phyloP scores from a whole-genome alignment of 1,139 yeast species.

The Taphrina flavorubra region DNA sequence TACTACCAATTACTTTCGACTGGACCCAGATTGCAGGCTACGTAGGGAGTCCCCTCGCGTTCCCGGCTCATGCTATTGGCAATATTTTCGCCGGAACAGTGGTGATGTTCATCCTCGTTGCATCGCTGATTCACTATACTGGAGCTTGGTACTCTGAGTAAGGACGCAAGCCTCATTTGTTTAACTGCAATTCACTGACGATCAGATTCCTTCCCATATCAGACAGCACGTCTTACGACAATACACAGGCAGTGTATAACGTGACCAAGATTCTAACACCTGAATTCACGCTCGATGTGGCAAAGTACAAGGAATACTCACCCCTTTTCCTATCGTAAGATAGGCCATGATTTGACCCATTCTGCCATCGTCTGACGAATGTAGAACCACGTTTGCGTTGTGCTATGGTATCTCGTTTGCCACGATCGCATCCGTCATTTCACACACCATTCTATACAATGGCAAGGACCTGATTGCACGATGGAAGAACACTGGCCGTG shows the following conservation, averaged over 20 bases:
- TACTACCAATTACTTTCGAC: constrained; percentile 66
- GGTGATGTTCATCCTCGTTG: constrained; percentile 56
- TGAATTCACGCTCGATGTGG: constrained; percentile 56
- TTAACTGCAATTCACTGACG: neutral
- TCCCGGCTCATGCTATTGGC: constrained; percentile 65
- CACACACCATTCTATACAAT: constrained; percentile 63
- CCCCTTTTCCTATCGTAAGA: constrained; percentile 62
- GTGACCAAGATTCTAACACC: constrained; percentile 57
- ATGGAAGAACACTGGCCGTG: constrained; percentile 55
- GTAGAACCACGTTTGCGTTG: constrained; percentile 62
- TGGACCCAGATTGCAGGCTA: constrained; percentile 55
- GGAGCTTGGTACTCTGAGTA: constrained; percentile 42
- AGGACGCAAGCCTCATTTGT: constrained; percentile 4
- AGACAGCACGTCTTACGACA: constrained; percentile 58
- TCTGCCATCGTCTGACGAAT: neutral
- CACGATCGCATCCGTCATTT: constrained; percentile 60
- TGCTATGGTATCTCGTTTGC: constrained; percentile 69
- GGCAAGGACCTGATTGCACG: constrained; percentile 60
- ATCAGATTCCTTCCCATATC: constrained; percentile 44
- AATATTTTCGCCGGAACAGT: constrained; percentile 60
- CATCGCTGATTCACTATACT: constrained; percentile 54
- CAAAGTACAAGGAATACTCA: constrained; percentile 61
- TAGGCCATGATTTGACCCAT: too few species aligned
- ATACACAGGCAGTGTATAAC: constrained; percentile 57
- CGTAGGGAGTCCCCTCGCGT: constrained; percentile 65